Base-by-base conservation (phyloP, 495 filamentous ascomycete genomes). In the Hypoxylon cercidicola region DNA sequence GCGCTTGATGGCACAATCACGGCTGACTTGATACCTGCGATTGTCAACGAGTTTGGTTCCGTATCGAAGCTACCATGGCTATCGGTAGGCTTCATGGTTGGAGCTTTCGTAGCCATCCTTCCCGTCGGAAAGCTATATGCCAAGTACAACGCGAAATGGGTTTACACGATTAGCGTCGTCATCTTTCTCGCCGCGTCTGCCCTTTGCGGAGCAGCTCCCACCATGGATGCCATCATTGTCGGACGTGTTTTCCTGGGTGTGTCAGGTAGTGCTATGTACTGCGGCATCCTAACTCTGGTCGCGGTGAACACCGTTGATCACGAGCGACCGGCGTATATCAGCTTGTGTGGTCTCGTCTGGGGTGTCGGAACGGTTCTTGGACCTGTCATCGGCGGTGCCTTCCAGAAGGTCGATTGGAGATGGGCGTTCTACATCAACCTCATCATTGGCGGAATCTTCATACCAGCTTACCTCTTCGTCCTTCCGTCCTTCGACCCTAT, bases 371-470 rank as follows among this genome's bases (percentile, higher is more conserved):
- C 70, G 0, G 76, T 81, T 0, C 68, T 85, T 0, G 87, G 85
- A 5, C 87, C 86, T 13, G 71, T 88, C 55, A 75, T 90, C 51
- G 87, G 87, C 1, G 87, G 86, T 6, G 83, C 81, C 1, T 88
- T 90, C 52, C 64, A 75, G 16, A 75, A 85, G 21, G 77, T 77
- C 2, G 78, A 72, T 7, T 86, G 82, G 82, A 68, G 84, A 8
- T 85, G 83, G 85, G 78, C 81, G 0, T 90, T 90, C 64, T 90
- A 90, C 71, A 86, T 91, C 70, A 90, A 89, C 55, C 80, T 90
- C 6, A 66, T 72, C 34, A 74, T 90, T 25, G 84, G 81, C 0
- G 87, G 51, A 3, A 45, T 81, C 9, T 77, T 78, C 34, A 74
- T 79, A 1, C 87, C 85, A 0, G 72, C 81, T 16, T 88, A 81